These are phyloP conservation scores for Rhodamnia rubescens DNA, from an alignment of 345 rosid species.

Conservation along the genomic window DNA sequence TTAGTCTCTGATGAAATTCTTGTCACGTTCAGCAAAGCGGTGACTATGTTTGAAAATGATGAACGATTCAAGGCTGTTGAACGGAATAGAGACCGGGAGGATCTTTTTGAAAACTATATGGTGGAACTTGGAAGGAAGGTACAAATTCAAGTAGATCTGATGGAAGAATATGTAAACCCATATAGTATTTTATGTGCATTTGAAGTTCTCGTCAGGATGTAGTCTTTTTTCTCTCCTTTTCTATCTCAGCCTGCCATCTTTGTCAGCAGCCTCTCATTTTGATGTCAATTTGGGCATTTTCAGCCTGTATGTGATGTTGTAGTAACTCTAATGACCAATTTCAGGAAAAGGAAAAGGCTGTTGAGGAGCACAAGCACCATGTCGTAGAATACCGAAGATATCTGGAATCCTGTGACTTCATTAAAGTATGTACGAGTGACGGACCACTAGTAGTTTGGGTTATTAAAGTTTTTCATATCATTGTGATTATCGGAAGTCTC, in stretches of 20 bases:
- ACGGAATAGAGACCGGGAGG: constrained; percentile 77
- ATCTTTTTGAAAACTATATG: constrained; percentile 75
- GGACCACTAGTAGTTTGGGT: not conserved
- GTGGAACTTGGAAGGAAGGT: constrained; percentile 97
- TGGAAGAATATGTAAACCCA: not conserved
- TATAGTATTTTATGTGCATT: not conserved
- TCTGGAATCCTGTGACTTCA: constrained; percentile 85
- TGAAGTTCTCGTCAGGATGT: not conserved
- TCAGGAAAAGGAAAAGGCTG: constrained; percentile 89
- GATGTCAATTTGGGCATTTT: not conserved
- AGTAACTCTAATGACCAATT: not conserved
- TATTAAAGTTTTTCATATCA: not conserved
- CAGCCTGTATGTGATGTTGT: not conserved
- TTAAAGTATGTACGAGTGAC: constrained; percentile 44
- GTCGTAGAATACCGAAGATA: constrained; percentile 62
- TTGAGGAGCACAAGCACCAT: constrained; percentile 55
- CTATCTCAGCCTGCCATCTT: not conserved
- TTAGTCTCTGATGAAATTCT: constrained; percentile 4
- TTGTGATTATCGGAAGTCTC: not conserved
- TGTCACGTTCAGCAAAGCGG: constrained; percentile 60
- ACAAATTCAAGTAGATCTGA: not conserved
- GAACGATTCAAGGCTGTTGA: constrained; percentile 95
- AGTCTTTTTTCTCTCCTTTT: not conserved
- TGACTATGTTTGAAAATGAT: constrained; percentile 80
- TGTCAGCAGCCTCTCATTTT: not conserved